Evolutionary conservation across 352 stramenopile species (phyloP), one percentile per base, ranked within the genome.

Genomic region (Phytophthora tubulina): DNA sequence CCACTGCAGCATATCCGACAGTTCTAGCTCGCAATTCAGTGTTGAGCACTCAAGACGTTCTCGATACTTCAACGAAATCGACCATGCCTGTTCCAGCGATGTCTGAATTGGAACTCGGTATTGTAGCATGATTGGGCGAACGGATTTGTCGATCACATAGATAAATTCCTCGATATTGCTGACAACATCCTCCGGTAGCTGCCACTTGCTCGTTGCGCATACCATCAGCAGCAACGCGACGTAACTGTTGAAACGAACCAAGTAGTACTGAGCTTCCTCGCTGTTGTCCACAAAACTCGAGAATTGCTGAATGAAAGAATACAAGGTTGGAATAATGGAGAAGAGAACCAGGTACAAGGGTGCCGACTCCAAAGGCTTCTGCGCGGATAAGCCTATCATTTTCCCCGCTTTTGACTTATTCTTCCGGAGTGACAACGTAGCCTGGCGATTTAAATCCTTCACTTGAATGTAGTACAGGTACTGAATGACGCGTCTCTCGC

Each of bases 251-350:
- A 74, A 68, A 2, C 62, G 71, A 62, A 75, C 38, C 1, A 78
- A 33, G 5, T 71, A 63, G 15, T 72, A 63, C 38, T 74, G 71
- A 17, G 66, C 66, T 48, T 63, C 85, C 54, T 58, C 64, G 48
- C 13, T 67, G 11, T 55, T 61, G 14, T 86, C 81, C 35, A 88
- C 69, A 33, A 88, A 55, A 39, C 63, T 73, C 4, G 84, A 82
- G 31, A 90, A 89, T 38, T 91, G 81, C 42, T 83, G 72, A 57
- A 89, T 74, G 38, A 89, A 89, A 9, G 76, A 85, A 42, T 87
- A 49, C 7, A 90, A 30, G 8, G 80, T 86, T 9, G 84, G 84
- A 32, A 81, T 39, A 6, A 85, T 59, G 6, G 79, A 74, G 39
- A 80, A 73, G 0, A 92, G 21, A 41, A 90, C 13, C 31, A 86